Conservation (phyloP, 1,284 basidiomycete species). For the Apiotrichum montevideense region DNA sequence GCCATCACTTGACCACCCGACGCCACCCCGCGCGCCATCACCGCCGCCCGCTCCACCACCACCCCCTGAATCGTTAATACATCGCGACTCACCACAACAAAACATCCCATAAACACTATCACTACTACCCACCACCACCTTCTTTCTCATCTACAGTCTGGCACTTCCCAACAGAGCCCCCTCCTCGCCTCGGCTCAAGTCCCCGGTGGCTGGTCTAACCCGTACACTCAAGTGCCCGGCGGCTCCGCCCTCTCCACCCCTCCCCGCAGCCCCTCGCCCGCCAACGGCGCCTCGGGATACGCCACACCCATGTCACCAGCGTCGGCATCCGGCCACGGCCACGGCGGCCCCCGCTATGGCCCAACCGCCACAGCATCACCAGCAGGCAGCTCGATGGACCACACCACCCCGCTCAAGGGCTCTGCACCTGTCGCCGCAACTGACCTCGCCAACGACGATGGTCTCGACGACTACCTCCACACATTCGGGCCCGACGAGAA, state of each 20-base stretch:
- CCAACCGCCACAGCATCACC: background rate
- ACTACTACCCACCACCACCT: no score
- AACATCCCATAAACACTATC: background rate
- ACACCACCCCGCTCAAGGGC: background rate
- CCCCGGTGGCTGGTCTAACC: slow-evolving; percentile 6
- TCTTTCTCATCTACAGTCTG: no score
- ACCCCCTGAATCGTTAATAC: no score
- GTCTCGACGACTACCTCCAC: slow-evolving; percentile 56
- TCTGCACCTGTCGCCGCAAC: background rate
- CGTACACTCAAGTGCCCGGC: slow-evolving; percentile 32
- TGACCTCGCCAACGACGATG: slow-evolving; percentile 30
- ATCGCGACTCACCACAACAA: background rate
- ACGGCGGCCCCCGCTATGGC: slow-evolving; percentile 3
- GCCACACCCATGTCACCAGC: background rate
- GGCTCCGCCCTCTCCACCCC: slow-evolving; percentile 5
- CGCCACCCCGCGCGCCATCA: background rate
- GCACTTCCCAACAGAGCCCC: slow-evolving; percentile 7
- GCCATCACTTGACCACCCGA: background rate
- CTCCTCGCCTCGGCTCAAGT: slow-evolving; percentile 26
- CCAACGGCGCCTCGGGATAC: background rate
- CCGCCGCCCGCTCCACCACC: no score
- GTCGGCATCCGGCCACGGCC: background rate
- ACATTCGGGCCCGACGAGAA: slow-evolving; percentile 45
- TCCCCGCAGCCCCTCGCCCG: background rate
- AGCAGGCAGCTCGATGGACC: background rate